Percentiles rank a stretch among this genome's conserved stretches.
Conservation (phyloP, 2,329 filamentous ascomycete genomes). For the Cladophialophora psammophila region DNA sequence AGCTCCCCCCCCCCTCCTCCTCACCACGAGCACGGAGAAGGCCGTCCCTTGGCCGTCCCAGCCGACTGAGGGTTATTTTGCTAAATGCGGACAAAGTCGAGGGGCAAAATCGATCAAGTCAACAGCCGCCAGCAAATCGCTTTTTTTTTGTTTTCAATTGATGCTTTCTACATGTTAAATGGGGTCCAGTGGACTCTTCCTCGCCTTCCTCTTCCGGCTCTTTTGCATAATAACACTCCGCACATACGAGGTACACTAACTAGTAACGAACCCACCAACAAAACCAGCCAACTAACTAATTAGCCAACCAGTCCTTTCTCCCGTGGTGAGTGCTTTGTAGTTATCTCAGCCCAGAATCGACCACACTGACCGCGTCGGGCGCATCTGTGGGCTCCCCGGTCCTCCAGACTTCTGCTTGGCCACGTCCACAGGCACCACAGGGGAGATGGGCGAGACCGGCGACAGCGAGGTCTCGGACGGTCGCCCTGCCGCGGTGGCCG, state of each 20-base stretch:
- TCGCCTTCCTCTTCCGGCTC: background rate
- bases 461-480: background rate
- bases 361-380: background rate
- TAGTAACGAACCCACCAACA: background rate
- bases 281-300: background rate
- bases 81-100: background rate
- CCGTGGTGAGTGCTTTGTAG: background rate
- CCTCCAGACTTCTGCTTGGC: background rate
- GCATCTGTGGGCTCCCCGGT: background rate
- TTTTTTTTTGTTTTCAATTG: background rate
- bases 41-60: background rate
- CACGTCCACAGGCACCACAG: background rate
- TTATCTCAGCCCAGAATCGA: background rate
- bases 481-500: background rate
- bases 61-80: background rate
- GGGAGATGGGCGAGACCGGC: slow-evolving; percentile 2
- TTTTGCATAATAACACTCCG: background rate
- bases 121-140: background rate
- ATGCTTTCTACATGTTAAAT: too few species aligned
- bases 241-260: too few species aligned
- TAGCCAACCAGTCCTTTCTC: background rate
- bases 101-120: background rate
- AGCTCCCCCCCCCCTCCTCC: background rate
- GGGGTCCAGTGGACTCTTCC: background rate
- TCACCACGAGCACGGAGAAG: background rate